These are phyloP conservation scores for Vicia faba DNA, from an alignment of 306 rosid genomes.

Conservation along the genomic window DNA sequence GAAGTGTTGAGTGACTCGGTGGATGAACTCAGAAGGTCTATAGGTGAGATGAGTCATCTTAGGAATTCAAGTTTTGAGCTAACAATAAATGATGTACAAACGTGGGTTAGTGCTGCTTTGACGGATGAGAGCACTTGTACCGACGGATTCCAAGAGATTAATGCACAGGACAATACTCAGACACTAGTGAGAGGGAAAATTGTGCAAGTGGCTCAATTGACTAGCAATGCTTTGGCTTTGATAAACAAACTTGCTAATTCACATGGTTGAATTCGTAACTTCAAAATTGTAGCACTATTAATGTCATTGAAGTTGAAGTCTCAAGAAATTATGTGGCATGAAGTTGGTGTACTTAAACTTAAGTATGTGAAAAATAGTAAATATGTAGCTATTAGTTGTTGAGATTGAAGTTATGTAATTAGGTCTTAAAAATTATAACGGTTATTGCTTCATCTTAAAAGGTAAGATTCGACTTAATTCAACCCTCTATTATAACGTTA, in stretches of 20 bases:
- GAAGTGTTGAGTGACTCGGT: slow-evolving; percentile 64
- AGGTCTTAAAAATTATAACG: no score
- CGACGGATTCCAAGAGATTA: slow-evolving; percentile 57
- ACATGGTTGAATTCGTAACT: slow-evolving; percentile 1
- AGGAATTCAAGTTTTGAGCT: slow-evolving; percentile 36
- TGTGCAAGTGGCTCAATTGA: slow-evolving; percentile 54
- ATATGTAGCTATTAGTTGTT: neutral
- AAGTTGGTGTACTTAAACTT: neutral
- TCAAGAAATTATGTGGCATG: neutral
- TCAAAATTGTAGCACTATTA: neutral
- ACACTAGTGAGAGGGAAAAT: slow-evolving; percentile 41
- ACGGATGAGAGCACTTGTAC: slow-evolving; percentile 69
- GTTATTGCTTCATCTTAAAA: no score
- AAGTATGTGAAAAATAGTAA: slow-evolving; percentile 5
- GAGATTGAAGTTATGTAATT: slow-evolving; percentile 4
- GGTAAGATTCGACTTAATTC: no score
- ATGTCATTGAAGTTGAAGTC: neutral
- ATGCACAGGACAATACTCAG: slow-evolving; percentile 39
- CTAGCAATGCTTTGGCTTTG: slow-evolving; percentile 83
- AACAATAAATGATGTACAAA: slow-evolving; percentile 60
- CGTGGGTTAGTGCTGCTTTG: slow-evolving; percentile 82
- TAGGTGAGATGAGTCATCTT: slow-evolving; percentile 51
- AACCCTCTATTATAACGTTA: no score
- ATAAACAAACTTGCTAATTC: slow-evolving; percentile 55
- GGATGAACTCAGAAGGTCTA: slow-evolving; percentile 54